Evolutionary conservation across 2,329 filamentous ascomycete species (phyloP), one percentile per base, ranked within the genome.

Genomic region (Cryphonectria naterciae): DNA sequence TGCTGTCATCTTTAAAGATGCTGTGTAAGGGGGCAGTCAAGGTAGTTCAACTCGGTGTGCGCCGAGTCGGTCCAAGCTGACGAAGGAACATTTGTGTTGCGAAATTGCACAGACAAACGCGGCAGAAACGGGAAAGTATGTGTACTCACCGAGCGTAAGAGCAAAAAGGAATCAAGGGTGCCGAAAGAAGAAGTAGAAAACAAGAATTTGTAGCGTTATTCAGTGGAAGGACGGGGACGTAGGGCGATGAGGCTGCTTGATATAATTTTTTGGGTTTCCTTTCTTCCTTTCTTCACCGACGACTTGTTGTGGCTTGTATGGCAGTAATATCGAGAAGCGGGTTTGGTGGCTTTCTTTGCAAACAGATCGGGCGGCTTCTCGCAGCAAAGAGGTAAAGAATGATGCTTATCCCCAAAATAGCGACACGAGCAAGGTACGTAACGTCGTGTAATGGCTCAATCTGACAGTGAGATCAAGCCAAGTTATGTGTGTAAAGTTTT

Each of bases 391-490:
- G 22, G 39, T 64, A 39, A 32, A 46, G 61, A 39, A 41, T 46
- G n/a, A 28, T 28, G 39, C 61, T 8, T 32, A 49, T 32, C 25
- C 61, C 61, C 39, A 39, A 64, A 46, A 64, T 19, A 64, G 61
- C n/a, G 46, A 49, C 46, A 49, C 46, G 22, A 49, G 46, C 46
- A 49, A n/a, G 46, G 46, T 49, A n/a, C n/a, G n/a, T 32, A 32
- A 32, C 32, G 32, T n/a, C 13, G 11, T n/a, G n/a, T 22, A 28
- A 11, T 64, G 37, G 22, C 61, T 39, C 61, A 28, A 43, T 28
- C 19, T 28, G 37, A 64, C 39, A 39, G 61, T 41, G 61, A 64
- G 61, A 64, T 46, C 37, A 39, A 64, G n/a, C n/a, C n/a, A 13
- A 25, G 11, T 13, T n/a, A n/a, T 10, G 22, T 49, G 22, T 49